Evolutionary conservation across 2,329 filamentous ascomycete genomes (phyloP).

Genomic region (Diaporthe sp.): DNA sequence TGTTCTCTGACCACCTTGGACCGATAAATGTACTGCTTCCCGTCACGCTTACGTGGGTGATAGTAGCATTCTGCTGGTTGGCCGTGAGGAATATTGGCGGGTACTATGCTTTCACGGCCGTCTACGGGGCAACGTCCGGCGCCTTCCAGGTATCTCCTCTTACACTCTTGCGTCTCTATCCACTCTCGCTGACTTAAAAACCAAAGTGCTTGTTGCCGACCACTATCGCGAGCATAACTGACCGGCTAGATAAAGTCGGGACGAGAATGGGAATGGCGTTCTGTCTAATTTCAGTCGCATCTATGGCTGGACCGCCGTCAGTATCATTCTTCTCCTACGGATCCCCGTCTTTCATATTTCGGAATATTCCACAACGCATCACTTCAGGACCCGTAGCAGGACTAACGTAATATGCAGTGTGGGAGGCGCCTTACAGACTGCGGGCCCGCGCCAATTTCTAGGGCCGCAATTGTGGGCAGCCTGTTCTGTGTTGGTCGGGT

Average conservation of each 20-base stretch:
- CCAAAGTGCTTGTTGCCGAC: conserved; percentile 43
- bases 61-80: conserved; percentile 48
- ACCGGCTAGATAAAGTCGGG: conserved; percentile 45
- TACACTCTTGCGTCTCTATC: neutral
- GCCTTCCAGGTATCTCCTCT: conserved; percentile 40
- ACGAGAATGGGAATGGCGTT: conserved; percentile 49
- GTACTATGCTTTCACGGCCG: conserved; percentile 46
- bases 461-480: conserved; percentile 46
- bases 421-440: conserved; percentile 45
- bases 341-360: too few relatives aligned
- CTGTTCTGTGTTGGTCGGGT: conserved; percentile 38
- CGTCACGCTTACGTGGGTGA: conserved; percentile 41
- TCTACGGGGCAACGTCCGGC: conserved; percentile 45
- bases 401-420: too few relatives aligned
- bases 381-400: too few relatives aligned
- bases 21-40: conserved; percentile 46
- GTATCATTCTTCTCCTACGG: too few relatives aligned
- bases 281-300: too few relatives aligned
- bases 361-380: too few relatives aligned
- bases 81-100: conserved; percentile 42
- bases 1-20: conserved; percentile 47
- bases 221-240: conserved; percentile 45
- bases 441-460: conserved; percentile 39
- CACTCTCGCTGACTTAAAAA: neutral
- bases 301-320: conserved; percentile 48